Base-by-base conservation (phyloP, 805 yeast genomes). In the Kodamaea leandrae region DNA sequence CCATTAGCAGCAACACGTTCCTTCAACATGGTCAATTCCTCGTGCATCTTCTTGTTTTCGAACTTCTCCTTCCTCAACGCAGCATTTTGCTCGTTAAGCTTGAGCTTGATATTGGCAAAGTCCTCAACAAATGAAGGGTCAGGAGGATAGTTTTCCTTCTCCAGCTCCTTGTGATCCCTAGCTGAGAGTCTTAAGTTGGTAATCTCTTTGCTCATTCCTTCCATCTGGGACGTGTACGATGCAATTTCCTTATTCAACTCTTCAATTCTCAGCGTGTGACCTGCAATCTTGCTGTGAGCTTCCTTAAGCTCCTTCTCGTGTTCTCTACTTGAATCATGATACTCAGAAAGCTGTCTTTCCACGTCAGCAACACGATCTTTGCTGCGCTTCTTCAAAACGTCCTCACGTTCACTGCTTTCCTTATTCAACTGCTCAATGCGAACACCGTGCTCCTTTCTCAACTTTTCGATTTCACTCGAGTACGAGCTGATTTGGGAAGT, bases 11-110 rank as follows among this genome's bases (percentile, higher is more conserved):
- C 37, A n/a, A 80, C 56, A 50, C 86, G 71, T 2, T 82, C 75
- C 48, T 82, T 83, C 10, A 85, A 59, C 50, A 83, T 63, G 23
- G 73, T 71, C 38, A 82, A 53, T 44, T 83, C 87, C 33, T 83
- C 79, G 17, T 68, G 63, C 32, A 82, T 56, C 44, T 61, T 74
- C 57, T 51, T 67, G 39, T 66, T 68, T 46, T 68, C 74, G 25
- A 69, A 66, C 42, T 57, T 61, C 50, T 77, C 81, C 26, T 66
- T 73, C 32, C 77, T 64, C 39, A 79, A 50, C 3, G 64, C 53
- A 7, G 78, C 80, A 44, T 71, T 60, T 15, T 66, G 69, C 43
- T 80, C 84, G 44, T 77, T 74, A 16, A 80, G 55, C 44, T 76
- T 74, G 6, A 77, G 57, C 39, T 72, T 76, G 48, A 80, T 60